phyloP scores from a whole-genome alignment of 2,329 filamentous ascomycete species.

The Biscogniauxia sp. region DNA sequence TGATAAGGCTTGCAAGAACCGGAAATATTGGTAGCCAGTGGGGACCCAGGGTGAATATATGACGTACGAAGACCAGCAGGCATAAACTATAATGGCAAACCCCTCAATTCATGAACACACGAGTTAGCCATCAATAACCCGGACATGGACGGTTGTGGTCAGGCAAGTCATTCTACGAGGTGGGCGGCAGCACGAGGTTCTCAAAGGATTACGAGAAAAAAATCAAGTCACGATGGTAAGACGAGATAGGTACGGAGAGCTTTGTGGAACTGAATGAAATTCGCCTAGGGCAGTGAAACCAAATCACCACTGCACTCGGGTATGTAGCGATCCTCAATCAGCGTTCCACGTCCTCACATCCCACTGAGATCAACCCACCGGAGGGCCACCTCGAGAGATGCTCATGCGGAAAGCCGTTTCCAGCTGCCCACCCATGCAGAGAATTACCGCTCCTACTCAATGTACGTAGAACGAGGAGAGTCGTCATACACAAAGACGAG shows the following conservation, averaged over 20 bases:
- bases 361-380: constrained; percentile 23
- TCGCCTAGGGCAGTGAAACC: constrained; percentile 57
- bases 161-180: neutral
- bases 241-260: constrained; percentile 1
- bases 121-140: no score
- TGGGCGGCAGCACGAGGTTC: neutral
- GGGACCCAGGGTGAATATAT: no score
- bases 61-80: no score
- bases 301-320: constrained; percentile 50
- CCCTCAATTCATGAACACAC: no score
- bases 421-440: constrained; percentile 59
- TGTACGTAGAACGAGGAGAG: constrained; percentile 36
- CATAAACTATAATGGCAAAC: no score
- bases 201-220: constrained; percentile 4
- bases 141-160: no score
- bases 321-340: constrained; percentile 64
- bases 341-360: constrained; percentile 61
- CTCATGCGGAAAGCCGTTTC: constrained; percentile 58
- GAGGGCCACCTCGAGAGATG: constrained; percentile 41
- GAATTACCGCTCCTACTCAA: constrained; percentile 25
- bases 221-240: constrained; percentile 1
- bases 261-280: constrained; percentile 57
- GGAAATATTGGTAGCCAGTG: no score
- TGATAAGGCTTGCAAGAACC: no score
- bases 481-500: constrained; percentile 42